These are phyloP conservation scores for Paramecium tetraurelia DNA, from an alignment of 73 alveolate species.

Conservation along the genomic window DNA sequence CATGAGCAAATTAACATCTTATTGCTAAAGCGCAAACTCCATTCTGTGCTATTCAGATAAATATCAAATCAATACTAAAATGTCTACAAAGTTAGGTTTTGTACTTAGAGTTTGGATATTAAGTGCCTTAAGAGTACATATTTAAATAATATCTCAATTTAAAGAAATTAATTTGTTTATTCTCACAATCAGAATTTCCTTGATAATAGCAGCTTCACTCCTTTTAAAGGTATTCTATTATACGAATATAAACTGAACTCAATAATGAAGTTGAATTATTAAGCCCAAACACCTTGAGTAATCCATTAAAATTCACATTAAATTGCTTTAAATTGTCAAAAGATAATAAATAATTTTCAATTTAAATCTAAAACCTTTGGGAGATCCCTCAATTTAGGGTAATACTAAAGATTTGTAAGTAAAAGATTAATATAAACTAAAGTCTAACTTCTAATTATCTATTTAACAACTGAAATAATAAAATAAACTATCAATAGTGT, in stretches of 20 bases:
- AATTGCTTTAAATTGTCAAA: too few relatives aligned
- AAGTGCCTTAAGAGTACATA: background rate
- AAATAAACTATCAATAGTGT: background rate
- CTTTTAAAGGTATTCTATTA: background rate
- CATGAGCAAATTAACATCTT: slow-evolving; percentile 54
- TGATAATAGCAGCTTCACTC: background rate
- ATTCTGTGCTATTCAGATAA: slow-evolving; percentile 8
- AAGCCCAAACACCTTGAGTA: too few relatives aligned
- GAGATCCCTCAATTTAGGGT: too few relatives aligned
- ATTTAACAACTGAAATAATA: background rate
- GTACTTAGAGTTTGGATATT: slow-evolving; percentile 26
- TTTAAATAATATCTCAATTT: slow-evolving; percentile 17
- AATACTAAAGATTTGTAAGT: too few relatives aligned
- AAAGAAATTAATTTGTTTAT: slow-evolving; percentile 11
- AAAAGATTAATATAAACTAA: too few relatives aligned
- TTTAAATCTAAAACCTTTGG: too few relatives aligned
- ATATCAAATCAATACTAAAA: slow-evolving; percentile 12
- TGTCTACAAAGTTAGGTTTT: slow-evolving; percentile 48
- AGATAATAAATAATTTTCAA: too few relatives aligned
- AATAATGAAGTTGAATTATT: background rate
- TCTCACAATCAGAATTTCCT: background rate
- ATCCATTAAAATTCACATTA: too few relatives aligned
- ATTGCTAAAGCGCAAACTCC: slow-evolving; percentile 48
- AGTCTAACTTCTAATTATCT: background rate
- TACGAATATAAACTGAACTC: background rate